A percentile compares a stretch with the other conserved stretches of the same genome.
phyloP scores from a whole-genome alignment of 768 basidiomycete genomes.

The Kockovaella imperatae region DNA sequence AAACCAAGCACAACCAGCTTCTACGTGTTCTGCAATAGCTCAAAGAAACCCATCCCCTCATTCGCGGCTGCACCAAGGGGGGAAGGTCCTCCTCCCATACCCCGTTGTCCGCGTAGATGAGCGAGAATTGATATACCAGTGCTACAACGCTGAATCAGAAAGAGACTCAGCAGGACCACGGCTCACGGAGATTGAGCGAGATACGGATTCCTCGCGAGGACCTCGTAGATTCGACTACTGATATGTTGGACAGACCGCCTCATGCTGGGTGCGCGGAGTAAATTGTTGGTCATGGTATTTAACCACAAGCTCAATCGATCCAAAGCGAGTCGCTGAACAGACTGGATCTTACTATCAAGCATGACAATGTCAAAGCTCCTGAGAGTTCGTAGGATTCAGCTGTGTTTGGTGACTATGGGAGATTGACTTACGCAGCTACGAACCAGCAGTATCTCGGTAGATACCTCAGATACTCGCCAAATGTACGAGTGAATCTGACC shows the following conservation, averaged over 20 bases:
- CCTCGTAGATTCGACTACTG: not conserved
- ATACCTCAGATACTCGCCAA: constrained; percentile 7
- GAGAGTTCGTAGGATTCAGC: too few species aligned
- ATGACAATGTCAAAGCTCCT: constrained; percentile 10
- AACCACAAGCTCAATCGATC: constrained; percentile 4
- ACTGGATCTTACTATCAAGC: not conserved
- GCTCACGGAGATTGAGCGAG: constrained; percentile 4
- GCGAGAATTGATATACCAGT: too few species aligned
- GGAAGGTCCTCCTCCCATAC: too few species aligned
- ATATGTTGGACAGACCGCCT: constrained; percentile 7
- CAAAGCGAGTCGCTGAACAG: constrained; percentile 2
- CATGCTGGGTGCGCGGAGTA: constrained; percentile 6
- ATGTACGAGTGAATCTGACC: constrained; percentile 4
- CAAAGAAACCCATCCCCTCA: too few species aligned
- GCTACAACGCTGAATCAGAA: too few species aligned
- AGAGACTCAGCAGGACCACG: too few species aligned
- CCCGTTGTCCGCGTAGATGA: too few species aligned
- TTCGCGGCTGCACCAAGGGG: too few species aligned
- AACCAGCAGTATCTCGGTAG: constrained; percentile 9
- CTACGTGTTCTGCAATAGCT: too few species aligned
- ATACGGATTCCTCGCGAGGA: not conserved
- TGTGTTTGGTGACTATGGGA: not conserved
- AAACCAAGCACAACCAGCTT: too few species aligned
- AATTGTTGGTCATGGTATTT: constrained; percentile 7
- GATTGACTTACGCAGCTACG: constrained; percentile 7